phyloP scores from a whole-genome alignment of 2,329 filamentous ascomycete species.

The Aspergillus ustus region DNA sequence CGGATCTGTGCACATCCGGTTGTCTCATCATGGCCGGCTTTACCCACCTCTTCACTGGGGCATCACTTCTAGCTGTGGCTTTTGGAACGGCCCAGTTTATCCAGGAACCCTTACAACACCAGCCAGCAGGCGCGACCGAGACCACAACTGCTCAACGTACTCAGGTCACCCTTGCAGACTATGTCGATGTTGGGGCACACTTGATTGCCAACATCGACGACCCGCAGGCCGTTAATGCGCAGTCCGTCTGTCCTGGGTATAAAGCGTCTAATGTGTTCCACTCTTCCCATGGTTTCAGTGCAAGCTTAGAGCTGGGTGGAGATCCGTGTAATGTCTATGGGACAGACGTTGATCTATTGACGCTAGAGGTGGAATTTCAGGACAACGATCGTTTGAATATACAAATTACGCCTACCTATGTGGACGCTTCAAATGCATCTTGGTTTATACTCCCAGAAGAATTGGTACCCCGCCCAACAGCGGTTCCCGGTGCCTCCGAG shows the following conservation, averaged over 20 bases:
- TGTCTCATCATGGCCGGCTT: conserved; percentile 31
- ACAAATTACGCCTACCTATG: conserved; percentile 69
- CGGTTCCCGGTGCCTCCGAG: conserved; percentile 46
- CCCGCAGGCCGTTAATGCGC: conserved; percentile 65
- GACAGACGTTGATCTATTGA: conserved; percentile 70
- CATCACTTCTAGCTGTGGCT: conserved; percentile 32
- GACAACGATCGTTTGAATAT: conserved; percentile 69
- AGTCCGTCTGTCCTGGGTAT: conserved; percentile 66
- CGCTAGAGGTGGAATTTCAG: conserved; percentile 71
- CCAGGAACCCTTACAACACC: conserved; percentile 15
- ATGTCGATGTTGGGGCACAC: conserved; percentile 51
- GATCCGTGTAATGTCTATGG: conserved; percentile 74
- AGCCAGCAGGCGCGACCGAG: conserved; percentile 12
- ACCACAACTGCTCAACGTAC: conserved; percentile 26
- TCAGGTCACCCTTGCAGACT: conserved; percentile 55
- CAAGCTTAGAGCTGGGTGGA: conserved; percentile 58
- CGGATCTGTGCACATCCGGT: neutral
- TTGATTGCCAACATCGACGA: conserved; percentile 68
- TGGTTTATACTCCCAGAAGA: conserved; percentile 70
- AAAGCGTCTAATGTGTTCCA: conserved; percentile 56
- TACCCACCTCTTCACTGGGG: conserved; percentile 25
- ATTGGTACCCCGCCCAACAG: conserved; percentile 62
- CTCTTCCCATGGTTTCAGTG: conserved; percentile 55
- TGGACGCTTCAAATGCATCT: conserved; percentile 65
- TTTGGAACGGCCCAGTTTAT: conserved; percentile 28